Percentiles rank a stretch among this genome's conserved stretches.
Evolutionary conservation across 805 yeast genomes (phyloP).

Genomic region (Metschnikowia corniflorae): DNA sequence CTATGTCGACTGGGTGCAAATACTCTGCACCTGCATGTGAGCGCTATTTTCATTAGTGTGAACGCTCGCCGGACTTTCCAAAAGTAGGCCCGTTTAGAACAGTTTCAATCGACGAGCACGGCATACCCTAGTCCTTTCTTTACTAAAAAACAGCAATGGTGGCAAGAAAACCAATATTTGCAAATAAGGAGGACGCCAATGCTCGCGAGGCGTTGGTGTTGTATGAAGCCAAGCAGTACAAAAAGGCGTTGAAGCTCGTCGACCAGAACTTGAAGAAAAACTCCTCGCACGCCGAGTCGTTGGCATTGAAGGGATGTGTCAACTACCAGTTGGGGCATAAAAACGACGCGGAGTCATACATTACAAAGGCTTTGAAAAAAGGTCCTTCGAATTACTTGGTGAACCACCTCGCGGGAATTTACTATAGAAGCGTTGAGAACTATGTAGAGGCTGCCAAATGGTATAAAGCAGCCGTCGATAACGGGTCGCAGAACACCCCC

Average conservation of each 20-base stretch:
- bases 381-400: constrained; percentile 65
- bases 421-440: constrained; percentile 64
- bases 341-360: constrained; percentile 59
- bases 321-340: constrained; percentile 55
- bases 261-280: constrained; percentile 76
- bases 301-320: constrained; percentile 80
- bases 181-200: constrained; percentile 64
- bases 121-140: background rate
- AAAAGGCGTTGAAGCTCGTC: constrained; percentile 72
- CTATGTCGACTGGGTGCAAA: too few relatives aligned
- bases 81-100: too few relatives aligned
- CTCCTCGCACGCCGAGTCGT: constrained; percentile 71
- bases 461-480: constrained; percentile 68
- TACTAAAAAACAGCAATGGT: constrained; percentile 6
- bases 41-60: too few relatives aligned
- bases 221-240: constrained; percentile 83
- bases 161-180: constrained; percentile 30
- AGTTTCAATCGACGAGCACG: too few relatives aligned
- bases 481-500: constrained; percentile 74
- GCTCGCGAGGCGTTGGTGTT: constrained; percentile 79
- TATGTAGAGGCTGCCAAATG: constrained; percentile 76
- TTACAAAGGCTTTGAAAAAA: constrained; percentile 57
- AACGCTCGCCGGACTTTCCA: too few relatives aligned
- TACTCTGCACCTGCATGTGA: too few relatives aligned
- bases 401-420: constrained; percentile 82